These are phyloP conservation scores for Plasmodium berghei DNA, from an alignment of 169 alveolate genomes.

Conservation along the genomic window DNA sequence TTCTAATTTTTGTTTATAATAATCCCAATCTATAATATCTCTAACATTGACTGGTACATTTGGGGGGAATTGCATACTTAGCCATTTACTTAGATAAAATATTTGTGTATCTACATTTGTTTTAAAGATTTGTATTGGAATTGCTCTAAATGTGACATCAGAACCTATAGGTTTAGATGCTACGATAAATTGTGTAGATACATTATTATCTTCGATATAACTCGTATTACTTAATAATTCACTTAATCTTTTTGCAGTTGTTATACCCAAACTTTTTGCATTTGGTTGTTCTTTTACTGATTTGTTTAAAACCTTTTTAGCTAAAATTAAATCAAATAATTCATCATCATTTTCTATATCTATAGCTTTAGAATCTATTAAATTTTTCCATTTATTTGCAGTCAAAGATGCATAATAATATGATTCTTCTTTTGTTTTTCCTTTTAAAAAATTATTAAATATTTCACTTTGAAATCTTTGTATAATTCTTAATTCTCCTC, in stretches of 20 bases:
- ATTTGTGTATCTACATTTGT: conserved; percentile 86
- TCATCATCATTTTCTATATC: conserved; percentile 93
- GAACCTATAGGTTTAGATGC: conserved; percentile 94
- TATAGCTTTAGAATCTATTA: conserved; percentile 92
- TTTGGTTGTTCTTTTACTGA: conserved; percentile 94
- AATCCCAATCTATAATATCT: conserved; percentile 96
- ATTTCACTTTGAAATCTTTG: conserved; percentile 97
- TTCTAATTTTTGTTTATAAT: conserved; percentile 95
- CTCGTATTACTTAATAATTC: conserved; percentile 92
- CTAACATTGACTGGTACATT: conserved; percentile 90
- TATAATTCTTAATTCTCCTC: conserved; percentile 98
- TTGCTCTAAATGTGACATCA: conserved; percentile 96
- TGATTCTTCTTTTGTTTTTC: conserved; percentile 94
- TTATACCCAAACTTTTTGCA: conserved; percentile 94
- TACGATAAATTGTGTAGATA: conserved; percentile 92
- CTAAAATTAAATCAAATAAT: conserved; percentile 94
- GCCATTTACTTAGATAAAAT: conserved; percentile 87
- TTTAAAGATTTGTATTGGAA: conserved; percentile 94
- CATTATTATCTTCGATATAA: conserved; percentile 86
- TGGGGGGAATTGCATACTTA: conserved; percentile 88
- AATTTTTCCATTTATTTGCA: conserved; percentile 93
- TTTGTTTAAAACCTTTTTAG: conserved; percentile 92
- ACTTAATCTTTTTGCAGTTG: conserved; percentile 95
- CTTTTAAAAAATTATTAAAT: conserved; percentile 95
- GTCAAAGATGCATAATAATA: conserved; percentile 95